phyloP scores from a whole-genome alignment of 257 asterid genomes.

The Mentha longifolia region DNA sequence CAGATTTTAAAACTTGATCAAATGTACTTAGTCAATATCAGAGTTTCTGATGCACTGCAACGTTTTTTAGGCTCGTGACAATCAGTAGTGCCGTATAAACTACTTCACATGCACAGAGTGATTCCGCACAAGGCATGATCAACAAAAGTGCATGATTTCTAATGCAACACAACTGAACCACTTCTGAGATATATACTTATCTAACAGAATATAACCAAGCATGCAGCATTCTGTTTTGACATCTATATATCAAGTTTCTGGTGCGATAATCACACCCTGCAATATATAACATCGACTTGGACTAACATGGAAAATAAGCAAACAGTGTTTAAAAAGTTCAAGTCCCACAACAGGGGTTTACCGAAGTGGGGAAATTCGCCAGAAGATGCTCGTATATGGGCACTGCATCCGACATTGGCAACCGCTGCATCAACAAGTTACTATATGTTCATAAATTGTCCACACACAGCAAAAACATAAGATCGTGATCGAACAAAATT shows the following conservation, averaged over 20 bases:
- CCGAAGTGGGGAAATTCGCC: conserved; percentile 86
- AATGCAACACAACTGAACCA: background rate
- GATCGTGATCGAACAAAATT: conserved; percentile 17
- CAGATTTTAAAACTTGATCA: background rate
- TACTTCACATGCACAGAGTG: background rate
- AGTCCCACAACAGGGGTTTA: conserved; percentile 32
- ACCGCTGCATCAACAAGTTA: conserved; percentile 49
- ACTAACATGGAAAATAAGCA: background rate
- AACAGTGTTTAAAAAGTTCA: background rate
- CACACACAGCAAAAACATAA: background rate
- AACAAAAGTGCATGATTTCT: background rate
- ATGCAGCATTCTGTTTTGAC: background rate
- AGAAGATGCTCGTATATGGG: conserved; percentile 86
- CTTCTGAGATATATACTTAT: background rate
- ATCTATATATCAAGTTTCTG: background rate
- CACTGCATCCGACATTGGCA: conserved; percentile 75
- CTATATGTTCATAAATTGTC: background rate
- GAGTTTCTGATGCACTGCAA: too few species aligned
- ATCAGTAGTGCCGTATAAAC: background rate
- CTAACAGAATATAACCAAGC: background rate
- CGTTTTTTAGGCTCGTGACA: background rate
- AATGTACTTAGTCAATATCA: background rate
- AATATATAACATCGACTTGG: background rate
- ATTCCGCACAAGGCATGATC: background rate
- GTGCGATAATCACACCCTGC: background rate